These are phyloP conservation scores for Scenedesmus sp. DNA, from an alignment of 163 green algal species.

Conservation along the genomic window DNA sequence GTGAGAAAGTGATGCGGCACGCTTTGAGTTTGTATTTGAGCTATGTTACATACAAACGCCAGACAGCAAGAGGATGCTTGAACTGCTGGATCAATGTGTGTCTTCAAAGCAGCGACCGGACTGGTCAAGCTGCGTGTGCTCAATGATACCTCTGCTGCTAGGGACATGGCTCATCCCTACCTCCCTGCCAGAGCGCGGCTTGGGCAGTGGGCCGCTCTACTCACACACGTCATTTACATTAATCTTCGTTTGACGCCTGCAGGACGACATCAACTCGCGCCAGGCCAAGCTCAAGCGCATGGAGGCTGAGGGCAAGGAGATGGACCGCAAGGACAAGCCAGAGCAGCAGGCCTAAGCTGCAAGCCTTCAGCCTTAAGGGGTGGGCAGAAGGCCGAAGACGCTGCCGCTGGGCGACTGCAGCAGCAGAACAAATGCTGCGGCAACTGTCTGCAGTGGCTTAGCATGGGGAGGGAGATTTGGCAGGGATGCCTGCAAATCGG, in stretches of 20 bases:
- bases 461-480: background rate
- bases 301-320: constrained; percentile 25
- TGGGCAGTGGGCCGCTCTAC: too few relatives aligned
- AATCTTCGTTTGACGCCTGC: background rate
- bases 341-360: background rate
- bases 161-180: too few relatives aligned
- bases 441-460: background rate
- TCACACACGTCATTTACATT: too few relatives aligned
- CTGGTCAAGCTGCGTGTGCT: too few relatives aligned
- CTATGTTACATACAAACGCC: too few relatives aligned
- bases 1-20: background rate
- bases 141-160: too few relatives aligned
- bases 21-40: background rate
- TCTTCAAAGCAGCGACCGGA: too few relatives aligned
- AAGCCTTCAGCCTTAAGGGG: background rate
- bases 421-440: background rate
- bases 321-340: background rate
- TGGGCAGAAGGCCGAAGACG: too few relatives aligned
- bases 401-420: background rate
- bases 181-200: too few relatives aligned
- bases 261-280: constrained; percentile 36
- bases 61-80: too few relatives aligned
- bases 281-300: constrained; percentile 36
- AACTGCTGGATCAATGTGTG: too few relatives aligned
- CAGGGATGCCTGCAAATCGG: background rate